Evolutionary conservation across 2,329 filamentous ascomycete genomes (phyloP).

Genomic region (Ascochyta koolunga): DNA sequence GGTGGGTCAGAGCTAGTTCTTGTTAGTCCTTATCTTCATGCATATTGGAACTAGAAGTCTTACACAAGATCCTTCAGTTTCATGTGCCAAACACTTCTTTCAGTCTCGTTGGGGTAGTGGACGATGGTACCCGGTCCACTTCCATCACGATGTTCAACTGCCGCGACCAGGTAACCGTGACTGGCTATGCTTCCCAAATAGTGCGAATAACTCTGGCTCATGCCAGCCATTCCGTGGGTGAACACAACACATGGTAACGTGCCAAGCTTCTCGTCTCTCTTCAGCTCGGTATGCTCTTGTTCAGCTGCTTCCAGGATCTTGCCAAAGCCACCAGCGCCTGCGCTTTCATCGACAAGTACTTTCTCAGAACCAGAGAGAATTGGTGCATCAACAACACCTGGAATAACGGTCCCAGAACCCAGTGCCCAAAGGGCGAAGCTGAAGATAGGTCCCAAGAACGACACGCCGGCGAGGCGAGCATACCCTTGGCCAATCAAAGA

Average conservation of each 20-base stretch:
- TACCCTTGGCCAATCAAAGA: slow-evolving; percentile 52
- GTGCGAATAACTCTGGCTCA: slow-evolving; percentile 54
- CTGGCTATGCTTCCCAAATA: slow-evolving; percentile 55
- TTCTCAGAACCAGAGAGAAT: slow-evolving; percentile 37
- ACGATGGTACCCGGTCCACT: slow-evolving; percentile 54
- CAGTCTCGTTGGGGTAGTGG: slow-evolving; percentile 39
- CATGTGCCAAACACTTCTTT: slow-evolving; percentile 48
- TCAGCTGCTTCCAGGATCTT: slow-evolving; percentile 25
- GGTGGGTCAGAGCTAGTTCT: slow-evolving; percentile 30
- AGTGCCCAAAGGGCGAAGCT: slow-evolving; percentile 51
- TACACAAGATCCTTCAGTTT: slow-evolving; percentile 42
- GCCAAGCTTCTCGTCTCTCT: slow-evolving; percentile 34
- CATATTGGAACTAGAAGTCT: neutral
- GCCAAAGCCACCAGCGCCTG: slow-evolving; percentile 20
- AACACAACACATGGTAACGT: slow-evolving; percentile 53
- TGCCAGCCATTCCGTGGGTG: slow-evolving; percentile 55
- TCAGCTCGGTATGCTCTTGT: slow-evolving; percentile 29
- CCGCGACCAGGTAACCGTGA: slow-evolving; percentile 54
- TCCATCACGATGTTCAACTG: slow-evolving; percentile 56
- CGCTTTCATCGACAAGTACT: slow-evolving; percentile 29
- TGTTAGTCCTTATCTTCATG: neutral
- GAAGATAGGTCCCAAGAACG: slow-evolving; percentile 48
- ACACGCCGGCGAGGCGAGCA: slow-evolving; percentile 49
- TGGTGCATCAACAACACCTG: slow-evolving; percentile 52
- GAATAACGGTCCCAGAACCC: slow-evolving; percentile 50